Evolutionary conservation across 345 rosid genomes (phyloP).

Genomic region (Gossypium australe): DNA sequence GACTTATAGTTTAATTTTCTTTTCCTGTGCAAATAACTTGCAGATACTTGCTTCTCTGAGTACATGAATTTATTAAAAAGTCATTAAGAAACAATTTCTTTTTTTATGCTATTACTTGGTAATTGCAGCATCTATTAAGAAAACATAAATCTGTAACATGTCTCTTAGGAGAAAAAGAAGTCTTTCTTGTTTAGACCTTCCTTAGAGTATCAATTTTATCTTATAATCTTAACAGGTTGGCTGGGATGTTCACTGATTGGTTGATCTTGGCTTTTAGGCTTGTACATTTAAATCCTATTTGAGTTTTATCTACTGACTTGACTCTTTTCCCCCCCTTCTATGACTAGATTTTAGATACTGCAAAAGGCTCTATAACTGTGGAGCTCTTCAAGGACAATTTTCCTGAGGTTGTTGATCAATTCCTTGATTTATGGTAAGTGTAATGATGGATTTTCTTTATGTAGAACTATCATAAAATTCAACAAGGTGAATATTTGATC

Average conservation of each 20-base stretch:
- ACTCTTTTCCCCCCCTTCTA: not conserved
- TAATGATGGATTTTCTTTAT: not conserved
- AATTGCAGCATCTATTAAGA: not conserved
- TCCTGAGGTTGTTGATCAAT: constrained; percentile 56
- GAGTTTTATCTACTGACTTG: not conserved
- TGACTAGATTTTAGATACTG: constrained; percentile 50
- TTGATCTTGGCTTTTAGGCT: not conserved
- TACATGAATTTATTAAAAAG: not conserved
- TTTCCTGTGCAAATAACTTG: not conserved
- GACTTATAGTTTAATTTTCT: not conserved
- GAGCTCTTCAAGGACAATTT: constrained; percentile 58
- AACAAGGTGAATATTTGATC: not conserved
- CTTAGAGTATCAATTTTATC: not conserved
- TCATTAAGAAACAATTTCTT: not conserved
- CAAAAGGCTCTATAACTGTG: constrained; percentile 59
- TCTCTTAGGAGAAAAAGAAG: not conserved
- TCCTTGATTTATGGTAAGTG: constrained; percentile 50
- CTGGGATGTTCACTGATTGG: not conserved
- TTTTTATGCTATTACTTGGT: not conserved
- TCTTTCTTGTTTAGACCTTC: not conserved
- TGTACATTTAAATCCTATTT: not conserved
- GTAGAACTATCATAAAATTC: not conserved
- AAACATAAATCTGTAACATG: not conserved
- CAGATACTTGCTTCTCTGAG: not conserved
- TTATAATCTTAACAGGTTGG: not conserved